Evolutionary conservation across 306 rosid genomes (phyloP).

Genomic region (Corylus heterophylla): DNA sequence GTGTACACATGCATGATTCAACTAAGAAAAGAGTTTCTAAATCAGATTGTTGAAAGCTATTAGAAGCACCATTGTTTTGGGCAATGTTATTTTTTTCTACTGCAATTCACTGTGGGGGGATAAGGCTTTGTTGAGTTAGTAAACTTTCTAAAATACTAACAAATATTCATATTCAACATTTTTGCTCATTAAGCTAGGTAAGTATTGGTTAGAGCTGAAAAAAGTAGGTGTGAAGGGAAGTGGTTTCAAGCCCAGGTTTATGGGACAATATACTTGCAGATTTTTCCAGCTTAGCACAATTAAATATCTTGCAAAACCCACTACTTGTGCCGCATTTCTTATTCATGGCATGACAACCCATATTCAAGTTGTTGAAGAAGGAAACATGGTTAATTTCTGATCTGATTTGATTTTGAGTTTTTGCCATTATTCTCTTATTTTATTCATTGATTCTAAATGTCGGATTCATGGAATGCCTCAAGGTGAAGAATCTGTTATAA

Average conservation of each 20-base stretch:
- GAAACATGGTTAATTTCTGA: too few relatives aligned
- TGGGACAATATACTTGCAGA: neutral
- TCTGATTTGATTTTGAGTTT: too few relatives aligned
- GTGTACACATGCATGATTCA: neutral
- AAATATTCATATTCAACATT: neutral
- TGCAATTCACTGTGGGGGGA: neutral
- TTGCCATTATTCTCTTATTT: too few relatives aligned
- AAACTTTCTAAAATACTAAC: neutral
- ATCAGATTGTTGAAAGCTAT: neutral
- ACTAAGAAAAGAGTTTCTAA: neutral
- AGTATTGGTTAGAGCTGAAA: neutral
- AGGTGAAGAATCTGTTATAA: too few relatives aligned
- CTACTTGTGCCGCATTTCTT: neutral
- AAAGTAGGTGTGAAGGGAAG: constrained; percentile 5
- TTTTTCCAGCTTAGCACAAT: neutral
- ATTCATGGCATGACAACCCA: constrained; percentile 1
- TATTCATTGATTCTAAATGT: neutral
- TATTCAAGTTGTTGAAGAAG: neutral
- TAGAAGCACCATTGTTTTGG: neutral
- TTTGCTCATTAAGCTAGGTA: constrained; percentile 17
- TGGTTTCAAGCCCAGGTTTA: constrained; percentile 9
- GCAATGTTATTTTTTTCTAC: neutral
- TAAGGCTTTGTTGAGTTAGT: neutral
- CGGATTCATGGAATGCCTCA: too few relatives aligned
- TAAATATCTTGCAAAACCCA: constrained; percentile 1